Percentiles rank a stretch among this genome's conserved stretches.
Conservation (phyloP, 2,329 filamentous ascomycete species). For the Leptographium radiaticola region DNA sequence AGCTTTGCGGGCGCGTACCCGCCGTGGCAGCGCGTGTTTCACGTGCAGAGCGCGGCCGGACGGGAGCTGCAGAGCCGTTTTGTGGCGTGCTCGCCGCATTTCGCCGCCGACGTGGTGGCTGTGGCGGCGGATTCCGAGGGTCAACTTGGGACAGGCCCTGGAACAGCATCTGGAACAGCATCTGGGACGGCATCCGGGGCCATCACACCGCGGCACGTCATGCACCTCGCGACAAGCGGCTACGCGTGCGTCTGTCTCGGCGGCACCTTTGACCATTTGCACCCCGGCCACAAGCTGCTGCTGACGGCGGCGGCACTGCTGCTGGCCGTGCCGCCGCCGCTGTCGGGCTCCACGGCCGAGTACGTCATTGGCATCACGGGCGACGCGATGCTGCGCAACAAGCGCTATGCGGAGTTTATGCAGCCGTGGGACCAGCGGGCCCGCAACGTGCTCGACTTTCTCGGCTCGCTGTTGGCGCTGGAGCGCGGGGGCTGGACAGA, state of each 20-base stretch:
- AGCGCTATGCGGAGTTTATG: slow-evolving; percentile 72
- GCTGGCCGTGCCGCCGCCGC: slow-evolving; percentile 36
- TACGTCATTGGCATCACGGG: slow-evolving; percentile 82
- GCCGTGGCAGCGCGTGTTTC: slow-evolving; percentile 53
- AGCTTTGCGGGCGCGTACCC: slow-evolving; percentile 33
- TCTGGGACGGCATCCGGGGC: not conserved
- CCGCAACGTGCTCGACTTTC: slow-evolving; percentile 54
- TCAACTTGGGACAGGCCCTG: no score
- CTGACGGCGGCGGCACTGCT: slow-evolving; percentile 75
- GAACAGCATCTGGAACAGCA: slow-evolving; percentile 15
- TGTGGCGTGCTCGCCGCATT: slow-evolving; percentile 29
- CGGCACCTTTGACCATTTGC: slow-evolving; percentile 92
- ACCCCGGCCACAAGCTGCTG: slow-evolving; percentile 90
- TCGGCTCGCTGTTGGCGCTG: slow-evolving; percentile 47
- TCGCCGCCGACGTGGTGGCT: slow-evolving; percentile 34
- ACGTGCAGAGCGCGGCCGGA: slow-evolving; percentile 51
- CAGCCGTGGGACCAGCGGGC: slow-evolving; percentile 71
- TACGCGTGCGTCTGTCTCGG: slow-evolving; percentile 63
- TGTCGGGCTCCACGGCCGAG: slow-evolving; percentile 30
- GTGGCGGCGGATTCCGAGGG: slow-evolving; percentile 21
- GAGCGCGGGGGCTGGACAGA: slow-evolving; percentile 30
- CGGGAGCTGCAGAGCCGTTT: slow-evolving; percentile 41
- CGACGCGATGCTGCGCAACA: slow-evolving; percentile 73
- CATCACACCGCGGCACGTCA: slow-evolving; percentile 3
- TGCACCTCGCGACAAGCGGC: not conserved